Evolutionary conservation across 306 rosid genomes (phyloP).

Genomic region (Benincasa hispida): DNA sequence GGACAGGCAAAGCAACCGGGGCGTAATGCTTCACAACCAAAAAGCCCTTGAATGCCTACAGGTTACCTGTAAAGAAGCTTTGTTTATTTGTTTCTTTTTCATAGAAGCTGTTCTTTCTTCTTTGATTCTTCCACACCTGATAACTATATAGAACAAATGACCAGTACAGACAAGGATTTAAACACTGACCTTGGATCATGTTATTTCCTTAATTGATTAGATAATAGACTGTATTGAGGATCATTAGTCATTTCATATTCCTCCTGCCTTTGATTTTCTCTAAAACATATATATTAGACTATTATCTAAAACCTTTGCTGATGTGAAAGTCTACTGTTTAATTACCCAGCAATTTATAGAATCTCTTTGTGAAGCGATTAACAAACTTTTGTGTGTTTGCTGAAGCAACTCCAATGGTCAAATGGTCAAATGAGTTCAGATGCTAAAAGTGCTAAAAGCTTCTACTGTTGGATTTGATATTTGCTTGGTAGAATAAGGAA

Average conservation of each 20-base stretch:
- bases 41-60: conserved; percentile 10
- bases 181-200: background rate
- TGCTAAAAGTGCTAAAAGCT: background rate
- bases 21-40: conserved; percentile 22
- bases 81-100: background rate
- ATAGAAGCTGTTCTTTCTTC: background rate
- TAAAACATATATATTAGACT: background rate
- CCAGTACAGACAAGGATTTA: background rate
- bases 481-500: too few species aligned
- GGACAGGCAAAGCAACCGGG: conserved; percentile 15
- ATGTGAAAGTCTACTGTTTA: background rate
- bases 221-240: background rate
- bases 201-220: background rate
- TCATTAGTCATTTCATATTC: background rate
- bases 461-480: background rate
- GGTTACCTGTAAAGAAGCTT: background rate
- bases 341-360: background rate
- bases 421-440: background rate
- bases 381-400: background rate
- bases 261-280: background rate
- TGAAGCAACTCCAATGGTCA: background rate
- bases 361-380: background rate
- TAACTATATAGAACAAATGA: background rate
- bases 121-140: background rate
- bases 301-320: background rate